phyloP scores from a whole-genome alignment of 139 green algal species.

The Pseudopediastrum boryanum region DNA sequence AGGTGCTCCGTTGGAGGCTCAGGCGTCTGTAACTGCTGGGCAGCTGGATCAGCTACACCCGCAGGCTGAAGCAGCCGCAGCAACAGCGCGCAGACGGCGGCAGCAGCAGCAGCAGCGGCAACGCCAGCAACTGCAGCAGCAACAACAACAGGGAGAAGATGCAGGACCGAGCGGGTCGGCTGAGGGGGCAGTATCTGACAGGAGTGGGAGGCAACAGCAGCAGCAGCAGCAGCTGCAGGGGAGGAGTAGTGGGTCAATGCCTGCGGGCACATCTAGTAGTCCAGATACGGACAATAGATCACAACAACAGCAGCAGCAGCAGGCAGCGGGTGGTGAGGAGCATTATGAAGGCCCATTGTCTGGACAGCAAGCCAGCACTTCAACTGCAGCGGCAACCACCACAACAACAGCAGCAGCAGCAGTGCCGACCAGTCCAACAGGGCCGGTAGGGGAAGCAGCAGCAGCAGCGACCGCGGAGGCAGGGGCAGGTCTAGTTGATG shows the following conservation, averaged over 20 bases:
- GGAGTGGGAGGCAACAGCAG: no score
- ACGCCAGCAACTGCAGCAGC: no score
- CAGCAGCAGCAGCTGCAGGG: constrained; percentile 11
- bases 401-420: constrained; percentile 8
- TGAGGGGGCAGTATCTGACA: no score
- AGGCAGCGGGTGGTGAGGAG: background rate
- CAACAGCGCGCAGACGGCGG: background rate
- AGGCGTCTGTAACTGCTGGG: no score
- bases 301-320: constrained; percentile 20
- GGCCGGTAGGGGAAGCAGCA: no score
- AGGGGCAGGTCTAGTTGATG: no score
- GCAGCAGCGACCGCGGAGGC: no score
- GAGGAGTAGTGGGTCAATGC: background rate
- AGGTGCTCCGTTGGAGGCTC: no score
- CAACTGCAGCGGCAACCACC: background rate
- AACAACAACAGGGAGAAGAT: background rate
- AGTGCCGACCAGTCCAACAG: background rate
- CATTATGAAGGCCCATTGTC: background rate
- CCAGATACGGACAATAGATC: background rate
- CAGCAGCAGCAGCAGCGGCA: background rate
- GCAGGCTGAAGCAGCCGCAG: no score
- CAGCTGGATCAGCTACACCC: no score
- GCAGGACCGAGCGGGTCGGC: no score
- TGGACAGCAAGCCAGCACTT: background rate
- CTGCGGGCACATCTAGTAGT: background rate